Base-by-base conservation (phyloP, 495 filamentous ascomycete species). In the Talaromyces stipitatus region DNA sequence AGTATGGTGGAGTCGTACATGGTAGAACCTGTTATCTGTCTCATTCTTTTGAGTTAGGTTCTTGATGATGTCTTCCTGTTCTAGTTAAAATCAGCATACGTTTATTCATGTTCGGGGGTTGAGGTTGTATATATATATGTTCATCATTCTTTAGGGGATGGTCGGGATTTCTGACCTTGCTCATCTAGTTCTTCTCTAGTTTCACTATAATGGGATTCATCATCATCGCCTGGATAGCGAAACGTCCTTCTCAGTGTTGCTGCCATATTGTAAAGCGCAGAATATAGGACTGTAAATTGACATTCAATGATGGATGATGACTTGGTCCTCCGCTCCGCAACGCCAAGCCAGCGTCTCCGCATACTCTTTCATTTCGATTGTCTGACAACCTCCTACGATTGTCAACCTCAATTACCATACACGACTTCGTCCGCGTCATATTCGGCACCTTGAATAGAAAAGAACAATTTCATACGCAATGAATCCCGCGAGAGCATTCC, bases 1-100 rank as follows among this genome's bases (percentile, higher is more conserved):
- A 26, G 5, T 11, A 7, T 38, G 12, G 9, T 32, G 41, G 16
- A 55, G 14, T 54, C 38, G 61, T 75, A 82, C 80, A 54, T 69
- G 77, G 72, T 85, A 89, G 60, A 80, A 70, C 10, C 69, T 72
- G 66, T 88, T 88, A 53, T 78, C 78, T 22, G 61, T 57, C 32
- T 76, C 70, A 72, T 91, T 84, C 61, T 86, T 73, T 16, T 36
- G 48, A 30, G 77, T 66, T 18, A 92, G 77, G 58, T 69, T 62
- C 10, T 64, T 56, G 60, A 94, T 91, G 0, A 91, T 70, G 50
- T 71, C 67, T 62, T 91, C 89, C 73, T 94, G 89, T 65, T 91
- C 85, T 82, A 64, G 29, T n/a, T 23, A 9, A 62, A 32, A 48
- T 68, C 27, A 65, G 61, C 46, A 41, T 60, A 12, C 43, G 24